Evolutionary conservation across 2,329 filamentous ascomycete species (phyloP).

Genomic region (Ophiostoma novo-ulmi): DNA sequence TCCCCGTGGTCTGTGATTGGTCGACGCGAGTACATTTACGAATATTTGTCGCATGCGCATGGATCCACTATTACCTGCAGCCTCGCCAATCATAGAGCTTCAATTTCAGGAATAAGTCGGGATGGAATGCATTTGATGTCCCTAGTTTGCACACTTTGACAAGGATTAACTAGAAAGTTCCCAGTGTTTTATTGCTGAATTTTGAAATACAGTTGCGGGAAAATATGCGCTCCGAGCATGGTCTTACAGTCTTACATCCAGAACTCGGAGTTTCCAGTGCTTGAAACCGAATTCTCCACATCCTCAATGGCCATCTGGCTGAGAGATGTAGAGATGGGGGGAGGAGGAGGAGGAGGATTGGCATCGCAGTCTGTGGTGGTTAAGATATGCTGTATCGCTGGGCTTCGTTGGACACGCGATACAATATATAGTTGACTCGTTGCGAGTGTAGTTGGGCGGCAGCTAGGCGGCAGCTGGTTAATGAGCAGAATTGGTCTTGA

Average conservation of each 20-base stretch:
- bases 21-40: background rate
- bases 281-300: background rate
- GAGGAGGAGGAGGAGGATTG: too few species aligned
- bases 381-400: background rate
- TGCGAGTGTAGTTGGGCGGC: too few species aligned
- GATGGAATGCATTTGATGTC: background rate
- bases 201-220: background rate
- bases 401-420: background rate
- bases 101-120: constrained; percentile 21
- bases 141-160: background rate
- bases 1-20: background rate
- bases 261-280: background rate
- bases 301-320: background rate
- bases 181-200: background rate
- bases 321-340: too few species aligned
- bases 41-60: background rate
- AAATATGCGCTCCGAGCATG: background rate
- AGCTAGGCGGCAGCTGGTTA: too few species aligned
- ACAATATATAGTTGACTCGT: background rate
- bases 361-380: background rate
- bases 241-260: constrained; percentile 7
- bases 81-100: constrained; percentile 15
- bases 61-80: constrained; percentile 9
- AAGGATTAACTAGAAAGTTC: background rate
- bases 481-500: background rate